Conservation (phyloP, 106 monocot genomes). For the Vanilla planifolia region DNA sequence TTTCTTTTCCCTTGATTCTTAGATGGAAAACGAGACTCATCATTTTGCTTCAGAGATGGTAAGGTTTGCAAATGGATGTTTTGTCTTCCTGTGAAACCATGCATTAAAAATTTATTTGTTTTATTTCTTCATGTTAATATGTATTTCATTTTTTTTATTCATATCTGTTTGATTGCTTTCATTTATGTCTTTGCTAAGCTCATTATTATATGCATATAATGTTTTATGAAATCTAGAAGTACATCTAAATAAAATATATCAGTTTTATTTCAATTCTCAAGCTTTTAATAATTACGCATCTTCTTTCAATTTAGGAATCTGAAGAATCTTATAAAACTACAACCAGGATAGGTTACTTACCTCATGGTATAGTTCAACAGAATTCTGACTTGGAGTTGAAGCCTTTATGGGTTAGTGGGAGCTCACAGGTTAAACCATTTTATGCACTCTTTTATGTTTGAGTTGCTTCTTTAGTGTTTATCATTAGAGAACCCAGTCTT, state of each 20-base stretch:
- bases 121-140: not conserved
- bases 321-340: conserved; percentile 21
- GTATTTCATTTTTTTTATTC: not conserved
- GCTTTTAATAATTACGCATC: not conserved
- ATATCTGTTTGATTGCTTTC: not conserved
- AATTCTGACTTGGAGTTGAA: conserved; percentile 78
- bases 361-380: conserved; percentile 59
- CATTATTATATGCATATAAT: not conserved
- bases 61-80: not conserved
- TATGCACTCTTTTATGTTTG: not conserved
- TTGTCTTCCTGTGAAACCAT: not conserved
- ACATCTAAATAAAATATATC: not conserved
- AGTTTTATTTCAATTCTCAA: not conserved
- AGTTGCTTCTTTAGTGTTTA: not conserved
- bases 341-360: conserved; percentile 46
- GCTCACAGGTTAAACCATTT: conserved; percentile 34
- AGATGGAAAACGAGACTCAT: conserved; percentile 49
- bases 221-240: not conserved
- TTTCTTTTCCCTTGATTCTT: conserved; percentile 11
- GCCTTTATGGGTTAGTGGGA: conserved; percentile 48
- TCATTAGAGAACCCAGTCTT: not conserved
- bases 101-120: not conserved
- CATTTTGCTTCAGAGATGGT: conserved; percentile 62
- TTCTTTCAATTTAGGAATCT: conserved; percentile 7
- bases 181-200: not conserved